Conservation (phyloP, 2,329 filamentous ascomycete species). For the Elsinoe necatrix region DNA sequence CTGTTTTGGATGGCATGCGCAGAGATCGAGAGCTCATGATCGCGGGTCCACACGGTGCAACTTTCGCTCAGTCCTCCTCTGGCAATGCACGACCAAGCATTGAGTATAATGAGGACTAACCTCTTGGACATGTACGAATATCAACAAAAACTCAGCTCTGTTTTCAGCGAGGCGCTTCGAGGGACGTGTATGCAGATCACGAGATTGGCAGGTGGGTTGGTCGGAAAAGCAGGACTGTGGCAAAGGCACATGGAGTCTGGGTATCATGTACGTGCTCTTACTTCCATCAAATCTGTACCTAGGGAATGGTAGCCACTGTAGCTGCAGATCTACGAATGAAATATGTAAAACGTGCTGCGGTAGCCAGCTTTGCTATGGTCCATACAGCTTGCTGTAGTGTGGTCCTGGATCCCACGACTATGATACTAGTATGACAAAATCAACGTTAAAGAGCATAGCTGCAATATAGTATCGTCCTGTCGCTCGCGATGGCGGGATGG, state of each 20-base stretch:
- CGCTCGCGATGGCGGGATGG: not conserved
- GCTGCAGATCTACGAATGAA: too few species aligned
- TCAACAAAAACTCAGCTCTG: constrained; percentile 12
- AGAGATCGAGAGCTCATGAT: constrained; percentile 40
- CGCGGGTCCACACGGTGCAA: not conserved
- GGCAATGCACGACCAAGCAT: not conserved
- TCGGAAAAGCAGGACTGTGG: not conserved
- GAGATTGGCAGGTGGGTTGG: constrained; percentile 7
- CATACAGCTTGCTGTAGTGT: too few species aligned
- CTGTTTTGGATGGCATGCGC: constrained; percentile 62
- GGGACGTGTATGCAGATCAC: not conserved
- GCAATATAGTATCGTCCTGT: not conserved
- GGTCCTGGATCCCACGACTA: too few species aligned
- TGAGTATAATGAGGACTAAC: constrained; percentile 12
- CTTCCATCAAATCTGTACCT: not conserved
- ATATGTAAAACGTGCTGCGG: too few species aligned
- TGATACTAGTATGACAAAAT: too few species aligned
- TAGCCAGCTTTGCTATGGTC: too few species aligned
- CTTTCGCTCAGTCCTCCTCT: not conserved
- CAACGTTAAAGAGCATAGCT: too few species aligned
- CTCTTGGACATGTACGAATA: constrained; percentile 5
- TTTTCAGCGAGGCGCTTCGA: constrained; percentile 10
- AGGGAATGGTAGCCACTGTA: not conserved
- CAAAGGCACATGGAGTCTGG: not conserved
- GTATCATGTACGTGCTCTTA: not conserved